Conservation (phyloP, 257 asterid species). For the Nicotiana otophora region DNA sequence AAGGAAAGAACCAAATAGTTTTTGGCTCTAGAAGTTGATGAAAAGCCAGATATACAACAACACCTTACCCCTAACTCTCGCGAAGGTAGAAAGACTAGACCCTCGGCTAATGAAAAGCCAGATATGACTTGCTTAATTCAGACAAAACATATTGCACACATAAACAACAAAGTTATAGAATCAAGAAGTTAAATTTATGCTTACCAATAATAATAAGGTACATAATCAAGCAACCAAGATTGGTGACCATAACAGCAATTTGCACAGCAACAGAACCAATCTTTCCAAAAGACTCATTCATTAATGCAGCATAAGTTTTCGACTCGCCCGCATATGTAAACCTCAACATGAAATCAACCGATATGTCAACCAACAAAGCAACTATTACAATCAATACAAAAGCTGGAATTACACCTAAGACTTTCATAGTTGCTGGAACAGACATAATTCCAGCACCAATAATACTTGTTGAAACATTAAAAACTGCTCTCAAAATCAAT, state of each 20-base stretch:
- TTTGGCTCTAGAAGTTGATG: neutral
- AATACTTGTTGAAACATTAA: conserved; percentile 85
- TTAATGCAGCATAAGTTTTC: conserved; percentile 72
- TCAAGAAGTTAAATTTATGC: conserved; percentile 16
- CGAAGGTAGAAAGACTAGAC: no score
- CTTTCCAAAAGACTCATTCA: conserved; percentile 84
- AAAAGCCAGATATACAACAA: neutral
- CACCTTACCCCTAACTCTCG: neutral
- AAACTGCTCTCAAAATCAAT: conserved; percentile 73
- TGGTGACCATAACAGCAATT: conserved; percentile 69
- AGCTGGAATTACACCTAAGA: conserved; percentile 78
- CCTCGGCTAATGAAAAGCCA: neutral
- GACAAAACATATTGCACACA: neutral
- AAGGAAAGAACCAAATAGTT: neutral
- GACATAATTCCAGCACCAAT: conserved; percentile 99
- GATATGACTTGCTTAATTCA: neutral
- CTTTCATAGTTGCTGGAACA: conserved; percentile 87
- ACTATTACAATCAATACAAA: conserved; percentile 52
- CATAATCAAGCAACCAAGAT: conserved; percentile 86
- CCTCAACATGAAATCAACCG: conserved; percentile 83
- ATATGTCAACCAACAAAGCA: conserved; percentile 59
- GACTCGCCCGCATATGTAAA: conserved; percentile 74
- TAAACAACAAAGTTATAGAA: neutral
- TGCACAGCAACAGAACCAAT: conserved; percentile 69
- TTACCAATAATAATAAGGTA: conserved; percentile 73